Base-by-base conservation (phyloP, 306 rosid genomes). In the Gastrolobium villosum region DNA sequence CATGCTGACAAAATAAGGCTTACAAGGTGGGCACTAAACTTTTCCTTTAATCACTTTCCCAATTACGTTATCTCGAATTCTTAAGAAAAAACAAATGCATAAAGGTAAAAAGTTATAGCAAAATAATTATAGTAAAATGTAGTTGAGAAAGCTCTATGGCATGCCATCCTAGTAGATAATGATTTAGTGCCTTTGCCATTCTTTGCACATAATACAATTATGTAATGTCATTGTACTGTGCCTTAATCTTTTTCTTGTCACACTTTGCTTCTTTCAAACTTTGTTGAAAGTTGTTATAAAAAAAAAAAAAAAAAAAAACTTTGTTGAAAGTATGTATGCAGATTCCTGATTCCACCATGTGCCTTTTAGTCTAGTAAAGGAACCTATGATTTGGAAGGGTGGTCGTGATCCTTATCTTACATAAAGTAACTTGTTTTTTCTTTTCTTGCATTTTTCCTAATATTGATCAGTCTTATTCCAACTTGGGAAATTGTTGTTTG, bases 311-410 rank as follows among this genome's bases (percentile, higher is more conserved):
- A n/a, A n/a, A n/a, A n/a, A n/a, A n/a, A n/a, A n/a, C n/a, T n/a
- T n/a, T n/a, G n/a, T 64, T 44, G 13, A 64, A 80, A 53, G 43
- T 20, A 72, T 13, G 60, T 2, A 20, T 5, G 5, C 50, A 48
- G 62, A 75, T 49, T 75, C 79, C 62, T 30, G 57, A 43, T 73
- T 73, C 56, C 68, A 72, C 41, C 39, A 43, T 54, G 3, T 4
- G 26, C 43, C 35, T 61, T 70, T 61, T 36, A 5, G 28, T 13
- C 60, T 32, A 5, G 35, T 9, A 3, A 45, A 26, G 36, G 6
- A 36, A 32, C 11, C 34, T 14, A 9, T 74, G 39, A 13, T 43
- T 32, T 49, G 26, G 0, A 20, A 15, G 60, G 49, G 20, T 15
- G 5, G 30, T 67, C 32, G 6, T 72, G 67, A 57, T 45, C n/a